Base-by-base conservation (phyloP, 148 eudicot genomes). In the Fagopyrum tataricum region DNA sequence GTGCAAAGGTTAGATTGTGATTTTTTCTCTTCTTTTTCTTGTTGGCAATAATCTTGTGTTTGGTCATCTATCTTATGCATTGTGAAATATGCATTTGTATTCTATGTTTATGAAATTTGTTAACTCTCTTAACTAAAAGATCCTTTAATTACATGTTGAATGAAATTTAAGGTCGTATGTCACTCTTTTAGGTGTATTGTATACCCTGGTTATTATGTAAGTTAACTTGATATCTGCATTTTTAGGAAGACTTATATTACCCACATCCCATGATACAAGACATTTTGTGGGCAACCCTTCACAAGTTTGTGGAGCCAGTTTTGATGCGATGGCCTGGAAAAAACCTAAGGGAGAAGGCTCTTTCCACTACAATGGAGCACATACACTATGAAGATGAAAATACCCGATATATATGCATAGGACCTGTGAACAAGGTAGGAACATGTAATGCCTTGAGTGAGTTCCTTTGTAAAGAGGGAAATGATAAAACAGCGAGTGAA, bases 381-480 rank as follows among this genome's bases (percentile, higher is more conserved):
- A 83, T 95, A 80, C 99, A 95, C 76, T 95, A 95, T 80, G 99
- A 95, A 80, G 99, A 95, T 84, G 96, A 90, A 82, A 95, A 92
- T 79, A 95, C 97, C 78, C 87, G 94, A 21, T 95, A 95, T 75
- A 61, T 95, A 78, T 95, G 99, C 91, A 91, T 92, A 41, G 99
- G 97, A 46, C 92, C 97, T 70, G 99, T 95, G 62, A 92, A 95
- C 79, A 95, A 95, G 99, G 99, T 92, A 53, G 40, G 70, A 64
- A 67, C 44, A 31, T 42, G n/a, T 23, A 31, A 70, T 43, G 20
- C 39, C 72, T 70, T 7, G n/a, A 18, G 20, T 5, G 10, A 13
- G 2, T 39, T 64, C 69, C 9, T 64, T 4, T 64, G 43, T 37
- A n/a, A 64, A 64, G 69, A 14, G 12, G n/a, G 20, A 64, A 39